phyloP scores from a whole-genome alignment of 1,139 yeast species.

The Debaryomyces coudertii region DNA sequence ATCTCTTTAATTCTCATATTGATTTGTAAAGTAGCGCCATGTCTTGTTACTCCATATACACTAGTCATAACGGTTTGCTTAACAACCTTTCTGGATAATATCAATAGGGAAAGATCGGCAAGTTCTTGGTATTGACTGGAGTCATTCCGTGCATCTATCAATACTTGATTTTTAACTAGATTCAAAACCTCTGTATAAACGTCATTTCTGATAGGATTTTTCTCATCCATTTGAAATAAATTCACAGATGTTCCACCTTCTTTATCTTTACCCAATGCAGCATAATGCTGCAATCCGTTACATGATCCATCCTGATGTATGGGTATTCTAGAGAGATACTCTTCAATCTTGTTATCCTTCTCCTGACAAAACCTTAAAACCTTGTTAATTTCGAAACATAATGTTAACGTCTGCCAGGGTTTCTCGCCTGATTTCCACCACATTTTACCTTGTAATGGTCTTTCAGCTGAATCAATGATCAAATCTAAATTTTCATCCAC shows the following conservation, averaged over 20 bases:
- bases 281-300: conserved; percentile 53
- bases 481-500: conserved; percentile 25
- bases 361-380: conserved; percentile 22
- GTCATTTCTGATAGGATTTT: conserved; percentile 29
- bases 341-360: conserved; percentile 21
- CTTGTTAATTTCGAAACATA: conserved; percentile 37
- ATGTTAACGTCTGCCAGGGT: conserved; percentile 45
- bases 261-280: conserved; percentile 43
- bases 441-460: conserved; percentile 26
- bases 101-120: conserved; percentile 21
- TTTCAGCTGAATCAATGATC: conserved; percentile 32
- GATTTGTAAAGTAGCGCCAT: conserved; percentile 43
- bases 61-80: conserved; percentile 54
- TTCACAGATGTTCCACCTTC: conserved; percentile 46
- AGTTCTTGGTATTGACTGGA: conserved; percentile 8
- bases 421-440: conserved; percentile 48
- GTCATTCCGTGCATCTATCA: conserved; percentile 13
- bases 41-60: conserved; percentile 48
- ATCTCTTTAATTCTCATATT: conserved; percentile 27
- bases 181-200: conserved; percentile 40
- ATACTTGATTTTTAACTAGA: conserved; percentile 26
- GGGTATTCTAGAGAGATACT: conserved; percentile 39
- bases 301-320: conserved; percentile 53
- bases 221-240: conserved; percentile 24
- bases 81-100: conserved; percentile 38